Base-by-base conservation (phyloP, 2,329 filamentous ascomycete species). In the Corniculantispora saksenae region DNA sequence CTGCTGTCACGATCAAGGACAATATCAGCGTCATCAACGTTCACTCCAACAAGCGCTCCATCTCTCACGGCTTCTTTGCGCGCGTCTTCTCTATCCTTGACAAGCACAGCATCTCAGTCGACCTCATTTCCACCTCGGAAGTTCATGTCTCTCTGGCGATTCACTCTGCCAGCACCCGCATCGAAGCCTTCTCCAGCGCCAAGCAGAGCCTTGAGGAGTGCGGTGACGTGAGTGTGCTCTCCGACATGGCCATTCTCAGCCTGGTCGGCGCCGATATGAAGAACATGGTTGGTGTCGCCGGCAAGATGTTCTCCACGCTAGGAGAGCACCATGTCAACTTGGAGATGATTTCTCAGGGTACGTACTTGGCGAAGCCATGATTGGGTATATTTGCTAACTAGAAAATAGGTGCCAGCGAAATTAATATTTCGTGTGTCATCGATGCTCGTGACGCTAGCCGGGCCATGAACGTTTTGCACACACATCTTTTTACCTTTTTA, bases 291-390 rank as follows among this genome's bases (percentile, higher is more conserved):
- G 95, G 95, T 67, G 93, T 99, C 68, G 92, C 92, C 9, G 95
- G 95, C 32, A 89, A 87, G 71, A 98, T 99, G 91, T 98, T 99
- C 78, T 92, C 91, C 56, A 96, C 94, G 1, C 83, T 99, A 21
- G 95, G 95, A 51, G 92, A 97, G 75, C 91, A 97, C 76, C 91
- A 92, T 72, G 89, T 99, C 74, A 99, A 99, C 76, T 93, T 99
- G 71, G 95, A 99, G 81, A 99, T 99, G 95, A 99, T 99, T 70
- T 97, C 93, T 27, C 95, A 99, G 81, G 95, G 95, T 94, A 83
- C 73, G 83, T 66, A 6, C 10, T 19, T 67, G n/a, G 47, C 13
- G 19, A 10, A 5, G 3, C 32, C 5, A 15, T 32, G 32, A 29
- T 23, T 35, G 23, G 9, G 21, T 15, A 25, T 25, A 43, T 17